Evolutionary conservation across 108 stramenopile species (phyloP).

Genomic region (Pseudonitzschia multistriata): DNA sequence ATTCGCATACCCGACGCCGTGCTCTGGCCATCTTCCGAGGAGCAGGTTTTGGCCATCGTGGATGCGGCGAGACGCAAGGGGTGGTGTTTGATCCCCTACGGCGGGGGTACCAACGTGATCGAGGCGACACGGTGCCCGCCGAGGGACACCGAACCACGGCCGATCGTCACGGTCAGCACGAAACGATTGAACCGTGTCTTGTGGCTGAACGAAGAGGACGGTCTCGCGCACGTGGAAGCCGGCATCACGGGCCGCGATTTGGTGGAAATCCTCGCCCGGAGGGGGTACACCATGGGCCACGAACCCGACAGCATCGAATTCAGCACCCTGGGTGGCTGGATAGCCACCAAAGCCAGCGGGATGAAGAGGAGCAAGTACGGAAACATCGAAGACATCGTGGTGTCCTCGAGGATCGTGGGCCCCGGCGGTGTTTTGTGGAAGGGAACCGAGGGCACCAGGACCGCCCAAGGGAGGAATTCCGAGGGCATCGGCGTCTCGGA

Average conservation of each 20-base stretch:
- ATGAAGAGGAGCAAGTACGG: conserved; percentile 95
- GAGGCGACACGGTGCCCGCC: conserved; percentile 78
- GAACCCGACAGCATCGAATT: conserved; percentile 96
- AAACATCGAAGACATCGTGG: conserved; percentile 95
- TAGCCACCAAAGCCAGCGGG: conserved; percentile 95
- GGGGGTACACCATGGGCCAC: conserved; percentile 92
- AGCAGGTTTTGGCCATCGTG: conserved; percentile 57
- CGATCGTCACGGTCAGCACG: conserved; percentile 90
- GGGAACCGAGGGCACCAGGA: conserved; percentile 29
- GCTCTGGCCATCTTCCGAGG: conserved; percentile 62
- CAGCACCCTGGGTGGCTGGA: conserved; percentile 95
- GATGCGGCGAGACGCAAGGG: conserved; percentile 44
- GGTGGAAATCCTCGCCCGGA: conserved; percentile 57
- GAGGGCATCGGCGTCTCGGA: conserved; percentile 76
- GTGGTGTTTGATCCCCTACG: conserved; percentile 92
- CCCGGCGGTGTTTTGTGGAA: conserved; percentile 57
- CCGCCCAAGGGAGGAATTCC: conserved; percentile 67
- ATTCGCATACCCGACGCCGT: conserved; percentile 82
- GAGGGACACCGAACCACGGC: conserved; percentile 63
- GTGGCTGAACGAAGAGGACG: conserved; percentile 86
- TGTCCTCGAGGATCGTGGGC: conserved; percentile 72
- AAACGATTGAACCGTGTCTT: conserved; percentile 72
- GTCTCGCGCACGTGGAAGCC: conserved; percentile 81
- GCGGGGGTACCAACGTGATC: conserved; percentile 93
- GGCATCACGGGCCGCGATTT: conserved; percentile 84